Conservation (phyloP, 2,329 filamentous ascomycete genomes). For the Trichoderma citrinoviride region DNA sequence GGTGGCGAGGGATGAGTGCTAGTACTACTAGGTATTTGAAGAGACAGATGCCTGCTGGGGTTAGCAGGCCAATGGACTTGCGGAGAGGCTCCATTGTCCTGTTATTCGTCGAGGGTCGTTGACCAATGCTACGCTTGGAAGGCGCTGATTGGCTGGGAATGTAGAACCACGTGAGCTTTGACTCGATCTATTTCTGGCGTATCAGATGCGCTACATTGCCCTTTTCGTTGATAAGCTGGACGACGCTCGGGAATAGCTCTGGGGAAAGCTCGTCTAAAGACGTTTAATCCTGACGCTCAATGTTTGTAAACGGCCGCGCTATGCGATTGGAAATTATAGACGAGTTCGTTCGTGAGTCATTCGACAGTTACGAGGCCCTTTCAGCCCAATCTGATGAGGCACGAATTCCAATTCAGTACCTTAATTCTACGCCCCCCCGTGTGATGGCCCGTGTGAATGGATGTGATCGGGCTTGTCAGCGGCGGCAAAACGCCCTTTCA, state of each 20-base stretch:
- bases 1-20: neutral
- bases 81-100: neutral
- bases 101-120: constrained; percentile 6
- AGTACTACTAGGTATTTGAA: no score
- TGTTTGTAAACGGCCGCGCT: no score
- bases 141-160: constrained; percentile 11
- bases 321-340: no score
- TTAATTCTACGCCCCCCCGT: constrained; percentile 4
- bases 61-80: constrained; percentile 1
- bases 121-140: neutral
- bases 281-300: no score
- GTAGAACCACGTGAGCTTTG: neutral
- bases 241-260: no score
- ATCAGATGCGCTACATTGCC: neutral
- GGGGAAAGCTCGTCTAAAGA: no score
- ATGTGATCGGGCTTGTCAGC: neutral
- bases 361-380: neutral
- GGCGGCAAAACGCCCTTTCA: neutral
- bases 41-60: neutral
- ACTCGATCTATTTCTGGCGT: neutral
- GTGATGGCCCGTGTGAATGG: constrained; percentile 14
- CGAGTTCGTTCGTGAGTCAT: no score
- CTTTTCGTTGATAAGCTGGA: neutral
- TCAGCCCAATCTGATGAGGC: neutral
- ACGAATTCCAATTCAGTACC: neutral